phyloP scores from a whole-genome alignment of 2,329 filamentous ascomycete genomes.

The Pochonia chlamydosporia region DNA sequence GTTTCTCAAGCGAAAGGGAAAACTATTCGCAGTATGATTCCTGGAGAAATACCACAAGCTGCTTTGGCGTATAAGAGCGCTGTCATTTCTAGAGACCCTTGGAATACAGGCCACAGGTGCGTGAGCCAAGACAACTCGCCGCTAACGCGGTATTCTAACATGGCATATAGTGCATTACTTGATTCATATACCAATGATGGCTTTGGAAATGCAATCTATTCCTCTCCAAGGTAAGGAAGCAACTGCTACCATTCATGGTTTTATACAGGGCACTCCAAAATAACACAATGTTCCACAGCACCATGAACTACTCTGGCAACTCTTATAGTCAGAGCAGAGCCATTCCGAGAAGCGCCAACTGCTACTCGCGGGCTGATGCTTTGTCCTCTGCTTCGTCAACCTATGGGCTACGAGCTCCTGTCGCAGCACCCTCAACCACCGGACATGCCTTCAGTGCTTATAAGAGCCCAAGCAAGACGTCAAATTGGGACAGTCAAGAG shows the following conservation, averaged over 20 bases:
- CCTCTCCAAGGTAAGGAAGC: slow-evolving; percentile 32
- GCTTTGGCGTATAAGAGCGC: slow-evolving; percentile 42
- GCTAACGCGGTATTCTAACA: slow-evolving; percentile 7
- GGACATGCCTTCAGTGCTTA: slow-evolving; percentile 29
- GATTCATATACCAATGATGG: slow-evolving; percentile 25
- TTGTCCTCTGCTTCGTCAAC: slow-evolving; percentile 31
- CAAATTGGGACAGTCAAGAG: slow-evolving; percentile 32
- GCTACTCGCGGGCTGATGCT: slow-evolving; percentile 34
- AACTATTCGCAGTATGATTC: slow-evolving; percentile 24
- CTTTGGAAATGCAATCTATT: slow-evolving; percentile 31
- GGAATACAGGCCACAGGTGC: slow-evolving; percentile 49
- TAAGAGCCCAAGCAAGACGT: slow-evolving; percentile 24
- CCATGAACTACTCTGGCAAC: slow-evolving; percentile 35
- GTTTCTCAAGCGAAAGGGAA: no score
- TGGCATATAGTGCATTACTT: slow-evolving; percentile 21
- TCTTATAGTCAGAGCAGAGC: slow-evolving; percentile 22
- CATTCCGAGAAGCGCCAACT: slow-evolving; percentile 18
- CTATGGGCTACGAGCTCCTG: slow-evolving; percentile 37
- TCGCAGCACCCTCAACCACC: slow-evolving; percentile 30
- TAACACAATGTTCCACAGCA: slow-evolving; percentile 32
- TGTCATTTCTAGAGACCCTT: slow-evolving; percentile 40
- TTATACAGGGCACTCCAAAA: slow-evolving; percentile 4
- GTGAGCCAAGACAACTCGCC: slow-evolving; percentile 16
- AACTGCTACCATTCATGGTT: slow-evolving; percentile 1
- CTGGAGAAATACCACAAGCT: slow-evolving; percentile 39